phyloP scores from a whole-genome alignment of 495 filamentous ascomycete species.

The Xylona heveae region DNA sequence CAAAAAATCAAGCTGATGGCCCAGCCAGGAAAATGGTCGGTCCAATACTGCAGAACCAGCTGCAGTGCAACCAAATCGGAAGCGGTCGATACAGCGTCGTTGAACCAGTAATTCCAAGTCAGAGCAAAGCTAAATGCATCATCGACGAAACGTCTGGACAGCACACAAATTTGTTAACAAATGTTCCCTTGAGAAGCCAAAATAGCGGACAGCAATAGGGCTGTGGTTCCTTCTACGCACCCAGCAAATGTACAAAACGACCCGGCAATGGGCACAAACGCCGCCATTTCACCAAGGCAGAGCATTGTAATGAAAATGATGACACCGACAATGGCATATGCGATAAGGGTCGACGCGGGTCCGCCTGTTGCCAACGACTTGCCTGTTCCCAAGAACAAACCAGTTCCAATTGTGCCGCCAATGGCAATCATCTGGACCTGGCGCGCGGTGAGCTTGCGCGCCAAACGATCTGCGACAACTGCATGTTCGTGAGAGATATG shows the following conservation, averaged over 20 bases:
- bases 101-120: constrained; percentile 38
- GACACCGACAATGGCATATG: neutral
- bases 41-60: constrained; percentile 29
- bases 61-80: constrained; percentile 32
- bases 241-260: constrained; percentile 30
- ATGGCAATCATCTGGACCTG: constrained; percentile 27
- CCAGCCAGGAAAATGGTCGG: constrained; percentile 28
- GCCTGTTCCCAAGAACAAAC: neutral
- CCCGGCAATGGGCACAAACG: neutral
- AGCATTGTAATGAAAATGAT: neutral
- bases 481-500: too few species aligned
- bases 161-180: neutral
- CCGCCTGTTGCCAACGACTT: neutral
- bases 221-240: constrained; percentile 12
- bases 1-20: constrained; percentile 30
- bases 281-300: constrained; percentile 1
- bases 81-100: constrained; percentile 33
- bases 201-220: neutral
- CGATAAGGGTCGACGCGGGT: neutral
- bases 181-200: constrained; percentile 2
- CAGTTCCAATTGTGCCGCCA: constrained; percentile 1
- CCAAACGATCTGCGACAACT: too few species aligned
- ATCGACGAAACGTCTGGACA: constrained; percentile 16
- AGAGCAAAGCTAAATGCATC: constrained; percentile 21
- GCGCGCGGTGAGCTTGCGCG: constrained; percentile 55